Base-by-base conservation (phyloP, 1,284 basidiomycete genomes). In the Austroboletus niveus region DNA sequence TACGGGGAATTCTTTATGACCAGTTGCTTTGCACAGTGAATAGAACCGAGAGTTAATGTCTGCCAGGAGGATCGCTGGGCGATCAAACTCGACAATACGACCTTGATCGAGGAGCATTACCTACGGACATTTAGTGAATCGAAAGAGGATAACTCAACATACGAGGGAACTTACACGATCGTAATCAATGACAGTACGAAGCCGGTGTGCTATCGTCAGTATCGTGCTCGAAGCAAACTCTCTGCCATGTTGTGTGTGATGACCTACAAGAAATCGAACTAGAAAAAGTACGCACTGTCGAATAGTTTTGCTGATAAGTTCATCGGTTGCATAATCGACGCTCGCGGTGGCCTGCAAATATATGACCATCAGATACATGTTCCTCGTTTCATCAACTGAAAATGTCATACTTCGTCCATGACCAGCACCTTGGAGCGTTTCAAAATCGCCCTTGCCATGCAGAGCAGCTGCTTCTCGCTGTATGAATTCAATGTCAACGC, bases 91-190 rank as follows among this genome's bases (percentile, higher is more conserved):
- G 3, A 84, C 76, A 48, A 97, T 92, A 3, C 78, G 79, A 8
- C 92, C 91, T 67, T 92, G 82, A 55, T 94, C 92, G n/a, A 94
- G 81, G 38, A 94, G 76, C 83, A 95, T 91, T 40, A 91, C 83
- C 87, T 89, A 22, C 10, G 30, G 35, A 47, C 20, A 9, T 8
- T 12, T 1, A 5, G 10, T 57, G 8, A 54, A 34, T 31, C 17
- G 8, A 12, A 40, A 8, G 46, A 45, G 22, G 31, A 10, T 9
- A 39, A 30, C 4, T 65, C 69, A 69, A 20, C 6, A 7, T 20
- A 47, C 9, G 32, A 32, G 22, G 8, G 15, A 24, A 63, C 71
- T 52, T 57, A 81, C 80, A 55, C 81, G 75, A 61, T 87, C 83
- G 52, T 84, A 85, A 60, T 86, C 82, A 55, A 87, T 85, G 38